Conservation (phyloP, 2,329 filamentous ascomycete species). For the Geoglossum cookeanum region DNA sequence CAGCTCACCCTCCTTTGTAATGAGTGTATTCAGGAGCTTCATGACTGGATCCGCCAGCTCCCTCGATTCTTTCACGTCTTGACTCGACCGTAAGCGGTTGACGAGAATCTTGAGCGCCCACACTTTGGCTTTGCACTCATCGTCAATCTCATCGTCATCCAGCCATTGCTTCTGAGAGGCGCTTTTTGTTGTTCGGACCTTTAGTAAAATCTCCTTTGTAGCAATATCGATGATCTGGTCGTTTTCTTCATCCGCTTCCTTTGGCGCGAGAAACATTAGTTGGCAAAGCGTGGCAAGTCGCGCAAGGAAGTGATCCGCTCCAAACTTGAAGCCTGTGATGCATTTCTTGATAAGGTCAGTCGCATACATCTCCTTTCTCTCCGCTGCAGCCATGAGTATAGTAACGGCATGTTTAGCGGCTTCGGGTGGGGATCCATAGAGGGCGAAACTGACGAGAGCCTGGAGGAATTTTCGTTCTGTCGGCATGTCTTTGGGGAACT, state of each 20-base stretch:
- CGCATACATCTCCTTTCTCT: constrained; percentile 67
- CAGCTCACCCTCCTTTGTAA: constrained; percentile 61
- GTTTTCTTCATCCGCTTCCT: constrained; percentile 51
- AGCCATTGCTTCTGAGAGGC: constrained; percentile 46
- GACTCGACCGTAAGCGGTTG: constrained; percentile 55
- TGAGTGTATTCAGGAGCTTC: constrained; percentile 57
- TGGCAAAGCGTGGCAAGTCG: constrained; percentile 33
- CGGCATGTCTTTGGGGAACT: constrained; percentile 67
- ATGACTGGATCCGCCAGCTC: constrained; percentile 47
- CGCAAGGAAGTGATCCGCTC: constrained; percentile 51
- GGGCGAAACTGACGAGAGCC: constrained; percentile 63
- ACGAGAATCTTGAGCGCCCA: constrained; percentile 72
- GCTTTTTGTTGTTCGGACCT: constrained; percentile 37
- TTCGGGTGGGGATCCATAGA: constrained; percentile 61
- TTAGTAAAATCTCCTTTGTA: constrained; percentile 53
- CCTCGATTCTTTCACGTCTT: constrained; percentile 28
- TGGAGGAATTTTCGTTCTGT: constrained; percentile 64
- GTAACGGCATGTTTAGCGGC: constrained; percentile 88
- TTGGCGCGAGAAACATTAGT: constrained; percentile 56
- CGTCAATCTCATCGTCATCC: constrained; percentile 46
- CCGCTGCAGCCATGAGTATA: constrained; percentile 60
- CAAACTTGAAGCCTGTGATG: constrained; percentile 55
- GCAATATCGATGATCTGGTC: constrained; percentile 65
- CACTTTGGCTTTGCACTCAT: constrained; percentile 67
- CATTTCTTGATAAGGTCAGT: constrained; percentile 65